These are phyloP conservation scores for Fusarium albidum DNA, from an alignment of 2,329 filamentous ascomycete genomes.

Conservation along the genomic window DNA sequence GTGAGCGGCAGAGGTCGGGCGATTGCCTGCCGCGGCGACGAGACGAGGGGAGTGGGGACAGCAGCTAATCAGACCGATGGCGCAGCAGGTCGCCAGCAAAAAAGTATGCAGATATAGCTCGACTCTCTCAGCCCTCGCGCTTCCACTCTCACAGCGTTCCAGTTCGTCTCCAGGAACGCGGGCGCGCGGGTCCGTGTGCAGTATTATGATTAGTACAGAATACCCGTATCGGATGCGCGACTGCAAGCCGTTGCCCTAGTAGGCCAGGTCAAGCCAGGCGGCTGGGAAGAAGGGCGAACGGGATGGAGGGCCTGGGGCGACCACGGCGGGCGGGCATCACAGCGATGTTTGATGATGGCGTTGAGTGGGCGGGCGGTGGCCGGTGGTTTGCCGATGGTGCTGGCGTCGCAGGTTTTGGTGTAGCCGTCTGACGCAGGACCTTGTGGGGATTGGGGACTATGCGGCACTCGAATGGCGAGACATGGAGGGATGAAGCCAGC, in stretches of 20 bases:
- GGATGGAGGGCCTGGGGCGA: conserved; percentile 6
- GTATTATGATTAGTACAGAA: neutral
- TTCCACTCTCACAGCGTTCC: conserved; percentile 3
- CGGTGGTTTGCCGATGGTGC: neutral
- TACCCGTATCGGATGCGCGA: neutral
- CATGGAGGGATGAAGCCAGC: conserved; percentile 7
- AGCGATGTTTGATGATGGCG: conserved; percentile 1
- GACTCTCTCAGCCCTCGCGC: neutral
- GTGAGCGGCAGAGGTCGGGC: conserved; percentile 16
- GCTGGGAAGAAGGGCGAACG: neutral
- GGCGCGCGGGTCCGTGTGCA: conserved; percentile 1
- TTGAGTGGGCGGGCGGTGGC: neutral
- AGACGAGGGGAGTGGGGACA: conserved; percentile 13
- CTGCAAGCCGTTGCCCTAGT: conserved; percentile 3
- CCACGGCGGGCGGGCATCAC: conserved; percentile 14
- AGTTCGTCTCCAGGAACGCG: conserved; percentile 2
- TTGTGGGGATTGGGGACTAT: neutral
- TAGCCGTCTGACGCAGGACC: neutral
- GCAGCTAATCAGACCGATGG: conserved; percentile 6
- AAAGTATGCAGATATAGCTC: conserved; percentile 3
- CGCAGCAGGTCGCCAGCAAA: conserved; percentile 4
- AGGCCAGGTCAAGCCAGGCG: conserved; percentile 2
- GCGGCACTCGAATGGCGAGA: conserved; percentile 7
- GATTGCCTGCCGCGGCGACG: conserved; percentile 31
- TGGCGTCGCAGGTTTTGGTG: conserved; percentile 1